These are phyloP conservation scores for Jatropha curcas DNA, from an alignment of 345 rosid genomes.

Conservation along the genomic window DNA sequence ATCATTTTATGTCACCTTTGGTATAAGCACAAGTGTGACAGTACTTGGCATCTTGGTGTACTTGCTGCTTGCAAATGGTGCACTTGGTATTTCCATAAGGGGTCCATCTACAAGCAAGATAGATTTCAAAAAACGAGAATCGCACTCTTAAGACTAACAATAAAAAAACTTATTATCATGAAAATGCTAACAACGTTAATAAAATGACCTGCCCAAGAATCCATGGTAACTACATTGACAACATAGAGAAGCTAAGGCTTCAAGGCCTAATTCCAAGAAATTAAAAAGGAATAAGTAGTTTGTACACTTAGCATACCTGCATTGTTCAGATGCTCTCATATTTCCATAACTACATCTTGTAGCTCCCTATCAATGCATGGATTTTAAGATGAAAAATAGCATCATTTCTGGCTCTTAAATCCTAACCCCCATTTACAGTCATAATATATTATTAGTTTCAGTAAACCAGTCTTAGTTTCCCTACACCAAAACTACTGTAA, in stretches of 20 bases:
- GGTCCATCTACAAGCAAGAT: slow-evolving; percentile 65
- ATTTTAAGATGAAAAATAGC: background rate
- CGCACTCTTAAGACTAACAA: background rate
- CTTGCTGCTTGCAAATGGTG: slow-evolving; percentile 97
- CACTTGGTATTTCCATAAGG: slow-evolving; percentile 90
- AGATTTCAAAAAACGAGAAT: background rate
- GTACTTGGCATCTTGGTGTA: slow-evolving; percentile 93
- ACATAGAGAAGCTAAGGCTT: background rate
- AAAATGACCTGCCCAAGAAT: background rate
- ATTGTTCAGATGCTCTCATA: background rate
- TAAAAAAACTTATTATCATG: too few species aligned
- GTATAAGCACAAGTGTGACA: slow-evolving; percentile 98
- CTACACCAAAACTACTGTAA: background rate
- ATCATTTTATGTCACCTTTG: slow-evolving; percentile 54
- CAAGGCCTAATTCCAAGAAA: background rate
- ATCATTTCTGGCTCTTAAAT: background rate
- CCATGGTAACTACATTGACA: background rate
- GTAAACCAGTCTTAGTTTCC: too few species aligned
- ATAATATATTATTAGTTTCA: background rate
- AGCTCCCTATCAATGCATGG: background rate
- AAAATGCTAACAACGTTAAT: background rate
- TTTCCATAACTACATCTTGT: background rate
- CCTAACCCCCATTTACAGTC: background rate
- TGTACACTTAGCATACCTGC: background rate
- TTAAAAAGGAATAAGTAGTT: background rate